Evolutionary conservation across 2,329 filamentous ascomycete species (phyloP).

Genomic region (Simplicillium sp.): DNA sequence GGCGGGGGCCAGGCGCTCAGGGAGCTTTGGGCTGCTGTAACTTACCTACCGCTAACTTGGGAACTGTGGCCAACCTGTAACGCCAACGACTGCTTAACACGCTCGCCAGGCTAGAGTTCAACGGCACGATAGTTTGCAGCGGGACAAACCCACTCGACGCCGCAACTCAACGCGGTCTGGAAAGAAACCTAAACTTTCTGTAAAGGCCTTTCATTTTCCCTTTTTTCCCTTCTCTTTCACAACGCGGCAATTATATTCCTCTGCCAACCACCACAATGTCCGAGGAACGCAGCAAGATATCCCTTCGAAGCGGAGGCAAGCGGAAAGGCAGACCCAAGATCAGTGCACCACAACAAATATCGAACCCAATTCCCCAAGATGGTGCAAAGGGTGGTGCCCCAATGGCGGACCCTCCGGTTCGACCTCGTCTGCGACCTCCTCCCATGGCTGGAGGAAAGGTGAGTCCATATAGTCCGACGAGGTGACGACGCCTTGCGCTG

Average conservation of each 20-base stretch:
- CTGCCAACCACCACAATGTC: constrained; percentile 35
- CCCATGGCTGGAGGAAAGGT: constrained; percentile 49
- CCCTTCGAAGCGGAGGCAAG: constrained; percentile 53
- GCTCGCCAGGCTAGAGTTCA: no score
- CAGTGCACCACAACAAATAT: constrained; percentile 55
- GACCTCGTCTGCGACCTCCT: constrained; percentile 35
- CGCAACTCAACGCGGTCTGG: no score
- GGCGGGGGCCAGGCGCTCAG: constrained; percentile 6
- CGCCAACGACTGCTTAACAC: no score
- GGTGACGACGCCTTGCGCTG: background rate
- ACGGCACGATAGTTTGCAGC: no score
- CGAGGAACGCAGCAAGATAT: constrained; percentile 52
- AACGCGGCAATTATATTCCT: no score
- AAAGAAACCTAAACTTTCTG: no score
- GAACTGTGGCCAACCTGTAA: no score
- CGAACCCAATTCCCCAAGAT: constrained; percentile 47
- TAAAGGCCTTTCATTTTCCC: no score
- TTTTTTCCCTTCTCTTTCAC: no score
- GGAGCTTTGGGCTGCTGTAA: background rate
- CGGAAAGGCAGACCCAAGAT: constrained; percentile 52
- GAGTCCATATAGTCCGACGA: constrained; percentile 8
- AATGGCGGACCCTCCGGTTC: constrained; percentile 17
- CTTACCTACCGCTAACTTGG: no score
- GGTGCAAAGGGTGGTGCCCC: constrained; percentile 18
- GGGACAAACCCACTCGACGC: no score